Conservation (phyloP, 805 yeast genomes). For the Lachancea nothofagi region DNA sequence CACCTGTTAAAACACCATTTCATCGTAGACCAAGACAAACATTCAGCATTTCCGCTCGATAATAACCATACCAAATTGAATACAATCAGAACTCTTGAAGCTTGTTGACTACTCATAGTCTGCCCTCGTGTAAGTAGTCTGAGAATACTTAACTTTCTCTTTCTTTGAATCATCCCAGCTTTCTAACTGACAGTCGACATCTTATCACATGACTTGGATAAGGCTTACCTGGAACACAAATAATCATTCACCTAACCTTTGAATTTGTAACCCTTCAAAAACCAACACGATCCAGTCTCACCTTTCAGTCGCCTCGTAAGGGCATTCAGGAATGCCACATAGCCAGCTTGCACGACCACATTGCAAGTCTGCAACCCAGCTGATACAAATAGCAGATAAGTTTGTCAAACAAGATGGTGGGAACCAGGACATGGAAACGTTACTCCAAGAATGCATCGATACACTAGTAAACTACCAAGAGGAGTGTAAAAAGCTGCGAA, state of each 20-base stretch:
- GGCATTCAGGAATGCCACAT: constrained; percentile 7
- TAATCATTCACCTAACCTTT: no score
- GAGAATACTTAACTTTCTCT: no score
- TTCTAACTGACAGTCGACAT: no score
- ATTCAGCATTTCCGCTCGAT: no score
- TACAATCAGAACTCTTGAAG: not conserved
- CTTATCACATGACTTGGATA: no score
- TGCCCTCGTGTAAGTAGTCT: no score
- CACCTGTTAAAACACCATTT: no score
- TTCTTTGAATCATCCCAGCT: no score
- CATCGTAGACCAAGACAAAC: no score
- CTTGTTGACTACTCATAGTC: no score
- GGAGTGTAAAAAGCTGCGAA: constrained; percentile 24
- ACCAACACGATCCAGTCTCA: not conserved
- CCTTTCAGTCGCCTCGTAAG: not conserved
- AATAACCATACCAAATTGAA: not conserved
- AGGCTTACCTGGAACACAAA: no score
- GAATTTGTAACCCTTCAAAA: no score
- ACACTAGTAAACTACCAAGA: constrained; percentile 30
- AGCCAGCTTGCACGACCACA: constrained; percentile 3
- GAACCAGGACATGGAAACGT: constrained; percentile 19
- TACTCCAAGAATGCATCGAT: constrained; percentile 29
- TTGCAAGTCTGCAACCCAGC: constrained; percentile 19
- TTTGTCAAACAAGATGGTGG: constrained; percentile 21
- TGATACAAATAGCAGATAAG: constrained; percentile 19